Evolutionary conservation across 371 early-diverging fungal genomes (phyloP).

Genomic region (Phascolomyces articulosus): DNA sequence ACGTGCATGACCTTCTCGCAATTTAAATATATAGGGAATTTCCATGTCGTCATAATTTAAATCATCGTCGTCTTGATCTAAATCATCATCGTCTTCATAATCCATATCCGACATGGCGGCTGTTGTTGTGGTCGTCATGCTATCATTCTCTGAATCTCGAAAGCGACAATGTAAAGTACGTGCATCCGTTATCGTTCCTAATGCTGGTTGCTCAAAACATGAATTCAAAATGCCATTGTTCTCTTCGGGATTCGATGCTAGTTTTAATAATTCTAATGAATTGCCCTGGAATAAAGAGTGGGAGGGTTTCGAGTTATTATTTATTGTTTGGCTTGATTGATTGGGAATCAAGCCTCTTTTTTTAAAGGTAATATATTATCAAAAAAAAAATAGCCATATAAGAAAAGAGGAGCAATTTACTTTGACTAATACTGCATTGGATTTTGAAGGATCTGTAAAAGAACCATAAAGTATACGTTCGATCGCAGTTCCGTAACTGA

Average conservation of each 20-base stretch:
- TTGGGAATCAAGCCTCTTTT: no score
- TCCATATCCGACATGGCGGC: not conserved
- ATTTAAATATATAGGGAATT: slow-evolving; percentile 13
- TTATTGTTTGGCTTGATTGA: no score
- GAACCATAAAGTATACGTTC: slow-evolving; percentile 31
- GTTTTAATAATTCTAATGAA: slow-evolving; percentile 26
- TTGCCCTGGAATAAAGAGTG: slow-evolving; percentile 18
- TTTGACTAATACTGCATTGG: slow-evolving; percentile 35
- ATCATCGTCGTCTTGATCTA: not conserved
- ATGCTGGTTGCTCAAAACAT: slow-evolving; percentile 32
- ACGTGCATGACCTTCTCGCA: slow-evolving; percentile 23
- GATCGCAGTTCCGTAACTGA: slow-evolving; percentile 28
- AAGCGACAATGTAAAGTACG: slow-evolving; percentile 23
- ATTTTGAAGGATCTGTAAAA: slow-evolving; percentile 11
- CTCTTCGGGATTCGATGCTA: slow-evolving; percentile 4
- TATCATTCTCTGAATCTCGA: slow-evolving; percentile 4
- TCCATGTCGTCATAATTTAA: not conserved
- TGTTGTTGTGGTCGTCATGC: not conserved
- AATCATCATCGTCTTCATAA: not conserved
- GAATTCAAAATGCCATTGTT: slow-evolving; percentile 9
- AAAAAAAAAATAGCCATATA: no score
- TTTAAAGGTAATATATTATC: no score
- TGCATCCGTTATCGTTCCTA: slow-evolving; percentile 37
- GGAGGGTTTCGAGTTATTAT: not conserved
- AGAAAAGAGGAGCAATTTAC: slow-evolving; percentile 12